Evolutionary conservation across 345 rosid genomes (phyloP), one percentile per base, ranked within the genome.

Genomic region (Lepidium africanum): DNA sequence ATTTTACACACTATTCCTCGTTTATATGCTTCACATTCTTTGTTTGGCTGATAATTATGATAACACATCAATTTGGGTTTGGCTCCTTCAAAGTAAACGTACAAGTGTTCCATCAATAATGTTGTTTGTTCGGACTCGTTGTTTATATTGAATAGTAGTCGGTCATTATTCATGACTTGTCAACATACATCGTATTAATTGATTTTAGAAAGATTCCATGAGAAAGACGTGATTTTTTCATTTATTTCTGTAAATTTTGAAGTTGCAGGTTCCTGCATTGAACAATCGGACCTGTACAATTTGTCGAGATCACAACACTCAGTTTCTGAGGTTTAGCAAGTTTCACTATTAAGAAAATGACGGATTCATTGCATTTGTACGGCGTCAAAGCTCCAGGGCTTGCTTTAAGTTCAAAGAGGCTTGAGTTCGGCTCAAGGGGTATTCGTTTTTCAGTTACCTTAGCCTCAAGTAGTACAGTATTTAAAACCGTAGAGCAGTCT

Each of bases 301-400:
- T 73, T 27, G 77, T 51, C 77, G 77, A 73, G 47, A 73, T 23
- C 77, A 65, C 68, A 59, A 72, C 45, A 65, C 59, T 46, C 42
- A 46, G 25, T 27, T 6, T 40, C 58, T 69, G 10, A 68, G 57
- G 30, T 41, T 37, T 4, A 46, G 65, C 64, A 37, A 72, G 59
- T 37, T 38, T 72, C 51, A 54, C 49, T 53, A 15, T 5, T 57
- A 17, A 40, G 53, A 14, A 13, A 69, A 66, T 73, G 72, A 16
- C n/a, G 43, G 57, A 67, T 52, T 66, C 77, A 50, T 17, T 66
- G 10, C 77, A 74, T 57, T 67, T 74, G 60, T 67, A 43, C 3
- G 77, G 77, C 59, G 73, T 74, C 35, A 62, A 73, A 73, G 47
- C 77, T 74, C 68, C 77, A 67, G 68, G 72, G 56, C 48, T 74